A percentile compares a stretch with the other conserved stretches of the same genome.
Conservation (phyloP, 2,329 filamentous ascomycete genomes). For the Atkinsonella hypoxylon region DNA sequence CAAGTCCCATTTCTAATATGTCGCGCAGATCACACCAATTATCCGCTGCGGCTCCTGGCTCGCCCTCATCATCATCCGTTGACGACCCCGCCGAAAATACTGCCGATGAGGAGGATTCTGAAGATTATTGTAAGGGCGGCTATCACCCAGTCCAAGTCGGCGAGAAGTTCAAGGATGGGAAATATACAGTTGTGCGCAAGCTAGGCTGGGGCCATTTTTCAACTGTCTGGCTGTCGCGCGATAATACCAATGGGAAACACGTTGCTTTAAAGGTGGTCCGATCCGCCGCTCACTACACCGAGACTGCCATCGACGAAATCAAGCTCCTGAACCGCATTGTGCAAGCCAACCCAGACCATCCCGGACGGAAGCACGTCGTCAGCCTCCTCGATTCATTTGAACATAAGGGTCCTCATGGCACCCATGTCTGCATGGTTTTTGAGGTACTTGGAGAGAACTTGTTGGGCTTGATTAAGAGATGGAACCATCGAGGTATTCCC, state of each 20-base stretch:
- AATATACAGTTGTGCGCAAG: conserved; percentile 93
- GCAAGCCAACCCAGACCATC: conserved; percentile 86
- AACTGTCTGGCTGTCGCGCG: conserved; percentile 78
- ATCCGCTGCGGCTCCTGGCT: conserved; percentile 51
- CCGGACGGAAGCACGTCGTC: conserved; percentile 89
- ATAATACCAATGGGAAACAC: conserved; percentile 83
- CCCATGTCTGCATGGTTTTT: conserved; percentile 98
- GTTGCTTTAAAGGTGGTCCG: conserved; percentile 96
- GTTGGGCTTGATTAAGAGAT: conserved; percentile 89
- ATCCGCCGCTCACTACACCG: conserved; percentile 95
- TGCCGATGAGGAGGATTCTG: conserved; percentile 95
- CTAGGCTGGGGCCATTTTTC: conserved; percentile 98
- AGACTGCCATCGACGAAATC: conserved; percentile 97
- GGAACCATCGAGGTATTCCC: conserved; percentile 95
- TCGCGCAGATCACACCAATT: conserved; percentile 39
- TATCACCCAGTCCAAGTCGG: conserved; percentile 93
- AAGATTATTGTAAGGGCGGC: conserved; percentile 98
- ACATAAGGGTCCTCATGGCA: conserved; percentile 91
- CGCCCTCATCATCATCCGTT: conserved; percentile 66
- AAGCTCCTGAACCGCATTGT: conserved; percentile 96
- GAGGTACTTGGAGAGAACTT: conserved; percentile 95
- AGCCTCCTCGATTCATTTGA: conserved; percentile 94
- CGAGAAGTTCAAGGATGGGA: conserved; percentile 94
- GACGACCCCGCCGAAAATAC: conserved; percentile 85
- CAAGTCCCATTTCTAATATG: conserved; percentile 4